Evolutionary conservation across 2,329 filamentous ascomycete species (phyloP).

Genomic region (Eutypa lata): DNA sequence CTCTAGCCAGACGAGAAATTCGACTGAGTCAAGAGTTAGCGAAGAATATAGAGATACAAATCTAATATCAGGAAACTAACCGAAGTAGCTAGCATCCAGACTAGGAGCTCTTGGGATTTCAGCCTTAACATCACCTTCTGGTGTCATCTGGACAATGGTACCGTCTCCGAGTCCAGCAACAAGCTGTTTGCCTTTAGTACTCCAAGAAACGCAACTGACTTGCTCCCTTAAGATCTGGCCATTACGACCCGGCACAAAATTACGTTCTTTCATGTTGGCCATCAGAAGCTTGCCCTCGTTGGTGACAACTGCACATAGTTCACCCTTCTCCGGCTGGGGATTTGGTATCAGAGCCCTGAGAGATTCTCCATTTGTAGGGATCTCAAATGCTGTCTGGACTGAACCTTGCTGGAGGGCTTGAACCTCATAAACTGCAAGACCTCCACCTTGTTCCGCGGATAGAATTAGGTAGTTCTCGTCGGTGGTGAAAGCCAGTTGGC

Average conservation of each 20-base stretch:
- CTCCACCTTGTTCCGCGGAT: slow-evolving; percentile 76
- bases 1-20: slow-evolving; percentile 82
- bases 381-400: slow-evolving; percentile 67
- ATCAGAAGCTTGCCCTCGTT: slow-evolving; percentile 77
- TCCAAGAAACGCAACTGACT: slow-evolving; percentile 88
- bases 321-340: slow-evolving; percentile 68
- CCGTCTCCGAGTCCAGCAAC: slow-evolving; percentile 83
- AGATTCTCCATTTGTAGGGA: slow-evolving; percentile 71
- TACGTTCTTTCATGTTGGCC: slow-evolving; percentile 70
- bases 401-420: slow-evolving; percentile 63
- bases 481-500: slow-evolving; percentile 87
- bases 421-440: slow-evolving; percentile 80
- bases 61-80: slow-evolving; percentile 42
- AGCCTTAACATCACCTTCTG: slow-evolving; percentile 72
- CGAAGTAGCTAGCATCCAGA: slow-evolving; percentile 60
- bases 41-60: neutral
- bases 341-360: slow-evolving; percentile 78
- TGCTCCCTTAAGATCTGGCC: slow-evolving; percentile 66
- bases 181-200: slow-evolving; percentile 86
- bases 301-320: slow-evolving; percentile 79
- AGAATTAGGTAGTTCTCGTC: slow-evolving; percentile 83
- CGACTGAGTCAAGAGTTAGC: slow-evolving; percentile 51
- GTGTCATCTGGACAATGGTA: slow-evolving; percentile 77
- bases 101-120: slow-evolving; percentile 74
- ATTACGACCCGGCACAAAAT: slow-evolving; percentile 53